Base-by-base conservation (phyloP, 2,329 filamentous ascomycete genomes). In the Fusarium protoensiforme region DNA sequence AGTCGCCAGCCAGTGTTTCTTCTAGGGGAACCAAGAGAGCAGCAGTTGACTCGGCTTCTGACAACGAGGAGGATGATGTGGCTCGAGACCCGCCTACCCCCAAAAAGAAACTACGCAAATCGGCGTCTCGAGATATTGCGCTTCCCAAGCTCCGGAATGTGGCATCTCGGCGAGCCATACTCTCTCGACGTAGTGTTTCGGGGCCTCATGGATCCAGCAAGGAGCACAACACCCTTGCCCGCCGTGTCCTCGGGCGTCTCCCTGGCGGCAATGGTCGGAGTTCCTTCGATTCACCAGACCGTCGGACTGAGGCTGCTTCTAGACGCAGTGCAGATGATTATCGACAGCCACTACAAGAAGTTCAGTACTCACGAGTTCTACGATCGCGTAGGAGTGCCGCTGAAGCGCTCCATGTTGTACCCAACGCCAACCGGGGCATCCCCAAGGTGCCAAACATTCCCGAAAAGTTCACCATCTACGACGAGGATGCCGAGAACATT, bases 31-130 rank as follows among this genome's bases (percentile, higher is more conserved):
- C 85, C 59, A 90, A 90, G 79, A 86, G 88, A 41, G 81, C 80
- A 27, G 81, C 82, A n/a, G 78, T 78, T 31, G 81, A 80, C 18
- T 79, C 81, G 8, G 78, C 78, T 1, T 81, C 82, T 4, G 80
- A 81, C 16, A 82, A 83, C 22, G 80, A 84, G 58, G 71, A 79
- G 53, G 74, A 79, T 6, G 67, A 61, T 22, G 43, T n/a, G 22
- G 36, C 46, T 36, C 58, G 68, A 39, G 74, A 75, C n/a, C 75
- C 75, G 14, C 74, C 71, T 10, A 79, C 79, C 13, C 80, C 80
- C 16, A 81, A 80, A 71, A 89, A 89, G 83, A 89, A 88, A 78
- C 81, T 90, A 57, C 86, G 89, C 64, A 87, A 87, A 80, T 86
- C 84, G 9, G 81, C 85, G 64, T 84, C 85, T n/a, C 81, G 84